Conservation (phyloP, 805 yeast species). For the Jamesozyma lodderae region DNA sequence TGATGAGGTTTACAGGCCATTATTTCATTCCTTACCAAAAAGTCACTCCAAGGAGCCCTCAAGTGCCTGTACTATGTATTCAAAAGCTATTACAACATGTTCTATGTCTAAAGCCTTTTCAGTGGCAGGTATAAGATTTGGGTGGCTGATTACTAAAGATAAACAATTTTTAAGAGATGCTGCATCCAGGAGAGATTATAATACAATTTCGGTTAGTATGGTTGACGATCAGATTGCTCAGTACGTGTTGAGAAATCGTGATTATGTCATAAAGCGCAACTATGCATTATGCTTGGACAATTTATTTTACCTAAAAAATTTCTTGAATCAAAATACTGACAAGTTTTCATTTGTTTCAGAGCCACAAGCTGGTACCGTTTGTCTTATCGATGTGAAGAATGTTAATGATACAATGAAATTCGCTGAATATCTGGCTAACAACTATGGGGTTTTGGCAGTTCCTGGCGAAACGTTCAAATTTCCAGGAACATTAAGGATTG, state of each 20-base stretch:
- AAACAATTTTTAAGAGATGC: conserved; percentile 26
- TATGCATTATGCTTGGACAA: conserved; percentile 34
- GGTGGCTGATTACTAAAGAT: conserved; percentile 41
- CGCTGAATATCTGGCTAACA: conserved; percentile 31
- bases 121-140: conserved; percentile 44
- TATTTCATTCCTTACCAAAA: conserved; percentile 34
- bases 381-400: conserved; percentile 33
- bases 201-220: conserved; percentile 40
- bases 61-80: conserved; percentile 36
- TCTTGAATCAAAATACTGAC: conserved; percentile 28
- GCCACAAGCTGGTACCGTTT: conserved; percentile 43
- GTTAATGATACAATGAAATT: conserved; percentile 29
- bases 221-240: conserved; percentile 40
- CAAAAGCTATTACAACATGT: conserved; percentile 38
- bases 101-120: conserved; percentile 49
- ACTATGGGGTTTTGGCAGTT: conserved; percentile 32
- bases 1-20: conserved; percentile 49
- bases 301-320: conserved; percentile 30
- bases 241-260: conserved; percentile 33
- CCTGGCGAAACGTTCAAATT: conserved; percentile 42
- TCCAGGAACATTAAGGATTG: conserved; percentile 39
- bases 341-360: conserved; percentile 31
- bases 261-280: conserved; percentile 34
- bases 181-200: conserved; percentile 39
- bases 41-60: conserved; percentile 26